These are phyloP conservation scores for Dendrostoma leiphaemia DNA, from an alignment of 2,329 filamentous ascomycete species.

Conservation along the genomic window DNA sequence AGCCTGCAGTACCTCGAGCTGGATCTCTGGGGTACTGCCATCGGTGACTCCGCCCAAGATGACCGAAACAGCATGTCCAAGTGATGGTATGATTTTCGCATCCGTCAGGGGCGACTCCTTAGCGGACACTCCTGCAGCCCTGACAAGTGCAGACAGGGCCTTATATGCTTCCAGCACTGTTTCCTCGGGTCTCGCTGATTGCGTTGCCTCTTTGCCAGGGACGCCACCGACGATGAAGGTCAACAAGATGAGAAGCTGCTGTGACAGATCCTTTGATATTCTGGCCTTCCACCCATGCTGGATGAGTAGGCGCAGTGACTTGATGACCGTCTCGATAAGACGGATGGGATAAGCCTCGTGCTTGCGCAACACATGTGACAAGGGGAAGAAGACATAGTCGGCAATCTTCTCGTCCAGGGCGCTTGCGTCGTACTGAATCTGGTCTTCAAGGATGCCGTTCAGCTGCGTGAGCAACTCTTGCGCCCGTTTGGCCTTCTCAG, in stretches of 20 bases:
- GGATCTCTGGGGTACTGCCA: conserved; percentile 64
- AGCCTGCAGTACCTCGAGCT: conserved; percentile 66
- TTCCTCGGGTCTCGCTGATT: conserved; percentile 64
- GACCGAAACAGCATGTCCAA: conserved; percentile 80
- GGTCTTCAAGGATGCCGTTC: conserved; percentile 43
- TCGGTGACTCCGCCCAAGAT: conserved; percentile 72
- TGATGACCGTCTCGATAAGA: conserved; percentile 72
- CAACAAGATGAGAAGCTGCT: conserved; percentile 82
- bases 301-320: conserved; percentile 72
- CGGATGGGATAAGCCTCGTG: conserved; percentile 69
- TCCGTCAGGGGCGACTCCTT: conserved; percentile 48
- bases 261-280: conserved; percentile 69
- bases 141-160: conserved; percentile 67
- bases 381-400: conserved; percentile 92
- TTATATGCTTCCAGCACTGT: conserved; percentile 68
- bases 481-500: conserved; percentile 40
- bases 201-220: conserved; percentile 51
- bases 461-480: conserved; percentile 44
- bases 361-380: conserved; percentile 80
- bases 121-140: conserved; percentile 51
- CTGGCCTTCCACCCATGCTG: conserved; percentile 74
- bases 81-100: conserved; percentile 65
- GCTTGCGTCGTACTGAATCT: conserved; percentile 40
- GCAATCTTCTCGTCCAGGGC: conserved; percentile 77
- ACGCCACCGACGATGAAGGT: conserved; percentile 77